phyloP scores from a whole-genome alignment of 108 stramenopile species.

The Skeletonema marinoi region DNA sequence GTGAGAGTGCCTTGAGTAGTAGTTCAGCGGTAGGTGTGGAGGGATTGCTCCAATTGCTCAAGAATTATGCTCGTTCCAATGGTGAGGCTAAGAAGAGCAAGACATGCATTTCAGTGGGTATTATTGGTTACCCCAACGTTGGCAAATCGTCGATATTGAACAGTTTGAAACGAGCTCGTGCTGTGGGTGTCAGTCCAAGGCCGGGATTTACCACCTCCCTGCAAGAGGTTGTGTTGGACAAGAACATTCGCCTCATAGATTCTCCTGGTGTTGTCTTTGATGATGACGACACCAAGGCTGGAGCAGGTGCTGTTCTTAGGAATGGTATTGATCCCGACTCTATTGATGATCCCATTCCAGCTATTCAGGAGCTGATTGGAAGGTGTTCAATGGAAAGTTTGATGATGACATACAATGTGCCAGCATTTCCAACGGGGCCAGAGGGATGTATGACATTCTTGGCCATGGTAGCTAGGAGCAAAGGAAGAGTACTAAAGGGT shows the following conservation, averaged over 20 bases:
- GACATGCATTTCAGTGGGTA: slow-evolving; percentile 89
- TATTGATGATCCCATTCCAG: slow-evolving; percentile 92
- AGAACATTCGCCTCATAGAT: slow-evolving; percentile 94
- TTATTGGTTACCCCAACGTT: slow-evolving; percentile 94
- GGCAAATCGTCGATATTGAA: slow-evolving; percentile 96
- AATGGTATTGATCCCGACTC: slow-evolving; percentile 97
- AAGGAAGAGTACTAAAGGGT: slow-evolving; percentile 94
- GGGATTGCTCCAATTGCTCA: slow-evolving; percentile 91
- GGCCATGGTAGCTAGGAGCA: slow-evolving; percentile 89
- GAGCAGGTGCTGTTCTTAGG: slow-evolving; percentile 69
- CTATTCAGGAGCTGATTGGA: slow-evolving; percentile 83
- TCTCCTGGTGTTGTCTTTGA: slow-evolving; percentile 98
- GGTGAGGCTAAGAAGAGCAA: slow-evolving; percentile 65
- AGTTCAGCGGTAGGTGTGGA: slow-evolving; percentile 91
- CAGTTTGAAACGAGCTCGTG: slow-evolving; percentile 89
- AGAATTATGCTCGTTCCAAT: slow-evolving; percentile 96
- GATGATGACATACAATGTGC: slow-evolving; percentile 95
- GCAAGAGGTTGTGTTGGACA: slow-evolving; percentile 97
- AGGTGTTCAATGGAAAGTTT: slow-evolving; percentile 87
- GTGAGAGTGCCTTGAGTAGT: slow-evolving; percentile 51
- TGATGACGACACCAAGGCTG: slow-evolving; percentile 55
- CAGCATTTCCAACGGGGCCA: slow-evolving; percentile 76
- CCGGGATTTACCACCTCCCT: slow-evolving; percentile 96
- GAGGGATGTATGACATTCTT: slow-evolving; percentile 89
- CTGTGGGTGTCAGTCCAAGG: slow-evolving; percentile 94